These are phyloP conservation scores for Dothideomycetidae sp. DNA, from an alignment of 2,329 filamentous ascomycete species.

Conservation along the genomic window DNA sequence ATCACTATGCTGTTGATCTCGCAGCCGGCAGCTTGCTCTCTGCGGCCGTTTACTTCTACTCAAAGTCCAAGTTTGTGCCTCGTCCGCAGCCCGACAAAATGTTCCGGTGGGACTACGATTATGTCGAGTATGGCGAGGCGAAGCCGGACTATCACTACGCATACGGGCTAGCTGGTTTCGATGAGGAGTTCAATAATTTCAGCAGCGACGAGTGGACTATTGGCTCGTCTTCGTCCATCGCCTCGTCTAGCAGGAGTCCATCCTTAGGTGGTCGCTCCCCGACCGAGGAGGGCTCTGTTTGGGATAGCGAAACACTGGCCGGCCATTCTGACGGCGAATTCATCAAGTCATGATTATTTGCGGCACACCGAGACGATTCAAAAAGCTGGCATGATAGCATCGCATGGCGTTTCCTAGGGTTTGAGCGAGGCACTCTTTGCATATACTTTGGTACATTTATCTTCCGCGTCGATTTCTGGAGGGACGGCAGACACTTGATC, in stretches of 20 bases:
- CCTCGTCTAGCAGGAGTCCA: constrained; percentile 48
- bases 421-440: constrained; percentile 2
- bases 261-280: constrained; percentile 33
- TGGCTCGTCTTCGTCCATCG: constrained; percentile 65
- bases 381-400: constrained; percentile 6
- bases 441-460: neutral
- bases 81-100: constrained; percentile 70
- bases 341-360: constrained; percentile 9
- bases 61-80: constrained; percentile 67
- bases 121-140: constrained; percentile 66
- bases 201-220: constrained; percentile 85
- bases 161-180: constrained; percentile 41
- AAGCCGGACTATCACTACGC: constrained; percentile 32
- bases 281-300: constrained; percentile 42
- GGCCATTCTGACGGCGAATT: constrained; percentile 29
- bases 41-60: constrained; percentile 62
- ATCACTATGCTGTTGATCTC: constrained; percentile 91
- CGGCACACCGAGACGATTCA: neutral
- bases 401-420: constrained; percentile 6
- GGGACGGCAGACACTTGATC: too few species aligned
- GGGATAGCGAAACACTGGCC: constrained; percentile 44
- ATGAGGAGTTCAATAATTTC: constrained; percentile 35
- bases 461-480: neutral
- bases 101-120: constrained; percentile 91
- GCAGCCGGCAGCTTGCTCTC: constrained; percentile 59